Conservation (phyloP, 768 basidiomycete genomes). For the Porpolomopsis calyptriformis region DNA sequence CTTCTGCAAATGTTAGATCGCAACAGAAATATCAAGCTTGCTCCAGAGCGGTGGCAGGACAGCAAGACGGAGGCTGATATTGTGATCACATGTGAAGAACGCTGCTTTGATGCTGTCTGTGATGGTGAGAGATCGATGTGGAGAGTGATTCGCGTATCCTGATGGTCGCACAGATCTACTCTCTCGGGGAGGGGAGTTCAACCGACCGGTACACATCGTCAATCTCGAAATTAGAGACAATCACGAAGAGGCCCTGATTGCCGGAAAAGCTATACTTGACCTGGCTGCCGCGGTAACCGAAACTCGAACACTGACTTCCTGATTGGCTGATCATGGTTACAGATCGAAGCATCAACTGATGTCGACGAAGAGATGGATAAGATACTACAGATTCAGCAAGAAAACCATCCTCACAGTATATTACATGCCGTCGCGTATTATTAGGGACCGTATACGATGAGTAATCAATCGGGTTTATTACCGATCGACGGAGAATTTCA, state of each 20-base stretch:
- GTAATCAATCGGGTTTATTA: too few relatives aligned
- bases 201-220: slow-evolving; percentile 89
- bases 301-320: slow-evolving; percentile 5
- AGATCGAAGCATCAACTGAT: slow-evolving; percentile 83
- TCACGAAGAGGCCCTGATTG: slow-evolving; percentile 94
- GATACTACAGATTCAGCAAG: slow-evolving; percentile 77
- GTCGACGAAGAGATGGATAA: slow-evolving; percentile 85
- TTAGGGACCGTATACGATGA: too few relatives aligned
- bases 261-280: slow-evolving; percentile 90
- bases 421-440: slow-evolving; percentile 90
- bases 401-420: slow-evolving; percentile 84
- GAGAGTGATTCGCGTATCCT: not conserved
- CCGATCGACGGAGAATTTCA: too few relatives aligned
- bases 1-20: slow-evolving; percentile 93
- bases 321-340: slow-evolving; percentile 8
- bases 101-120: slow-evolving; percentile 96
- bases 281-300: slow-evolving; percentile 74
- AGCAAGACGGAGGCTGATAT: slow-evolving; percentile 82
- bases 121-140: slow-evolving; percentile 55
- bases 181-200: slow-evolving; percentile 79
- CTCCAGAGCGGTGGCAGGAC: slow-evolving; percentile 97
- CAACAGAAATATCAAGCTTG: slow-evolving; percentile 81
- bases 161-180: slow-evolving; percentile 56
- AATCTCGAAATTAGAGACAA: slow-evolving; percentile 99
- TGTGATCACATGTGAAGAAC: slow-evolving; percentile 97